Conservation (phyloP, 805 yeast genomes). For the Peterozyma xylosa region DNA sequence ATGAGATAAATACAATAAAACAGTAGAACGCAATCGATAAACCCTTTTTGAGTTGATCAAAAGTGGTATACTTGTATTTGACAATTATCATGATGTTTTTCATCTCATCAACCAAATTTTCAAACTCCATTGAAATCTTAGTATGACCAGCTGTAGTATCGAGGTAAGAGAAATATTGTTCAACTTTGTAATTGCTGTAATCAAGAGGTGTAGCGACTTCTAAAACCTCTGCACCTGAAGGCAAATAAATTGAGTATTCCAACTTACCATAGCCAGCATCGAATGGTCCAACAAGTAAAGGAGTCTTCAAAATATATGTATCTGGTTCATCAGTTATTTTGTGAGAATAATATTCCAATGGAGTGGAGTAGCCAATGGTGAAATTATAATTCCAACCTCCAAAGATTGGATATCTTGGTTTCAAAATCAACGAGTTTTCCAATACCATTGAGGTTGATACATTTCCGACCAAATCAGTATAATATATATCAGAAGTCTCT, state of each 20-base stretch:
- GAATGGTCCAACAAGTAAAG: slow-evolving; percentile 63
- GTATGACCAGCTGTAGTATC: slow-evolving; percentile 77
- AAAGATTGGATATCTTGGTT: slow-evolving; percentile 89
- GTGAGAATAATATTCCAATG: slow-evolving; percentile 45
- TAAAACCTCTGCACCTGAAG: slow-evolving; percentile 71
- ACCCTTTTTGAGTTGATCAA: slow-evolving; percentile 58
- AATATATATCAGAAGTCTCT: slow-evolving; percentile 59
- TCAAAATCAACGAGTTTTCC: slow-evolving; percentile 43
- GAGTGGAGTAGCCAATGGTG: slow-evolving; percentile 88
- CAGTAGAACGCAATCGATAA: slow-evolving; percentile 54
- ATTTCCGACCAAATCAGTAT: slow-evolving; percentile 86
- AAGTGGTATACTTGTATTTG: slow-evolving; percentile 51
- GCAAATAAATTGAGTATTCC: slow-evolving; percentile 59
- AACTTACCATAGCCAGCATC: slow-evolving; percentile 63
- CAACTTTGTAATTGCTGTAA: slow-evolving; percentile 22
- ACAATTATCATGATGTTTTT: slow-evolving; percentile 47
- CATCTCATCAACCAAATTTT: slow-evolving; percentile 65
- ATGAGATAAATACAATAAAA: slow-evolving; percentile 43
- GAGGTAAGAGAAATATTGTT: slow-evolving; percentile 43
- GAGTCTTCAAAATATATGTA: slow-evolving; percentile 54
- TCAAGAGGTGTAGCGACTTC: slow-evolving; percentile 52
- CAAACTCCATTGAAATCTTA: slow-evolving; percentile 51
- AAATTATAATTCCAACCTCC: slow-evolving; percentile 96
- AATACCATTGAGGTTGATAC: slow-evolving; percentile 65
- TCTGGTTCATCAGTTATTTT: slow-evolving; percentile 27